Base-by-base conservation (phyloP, 805 yeast species). In the Candida quercuum region DNA sequence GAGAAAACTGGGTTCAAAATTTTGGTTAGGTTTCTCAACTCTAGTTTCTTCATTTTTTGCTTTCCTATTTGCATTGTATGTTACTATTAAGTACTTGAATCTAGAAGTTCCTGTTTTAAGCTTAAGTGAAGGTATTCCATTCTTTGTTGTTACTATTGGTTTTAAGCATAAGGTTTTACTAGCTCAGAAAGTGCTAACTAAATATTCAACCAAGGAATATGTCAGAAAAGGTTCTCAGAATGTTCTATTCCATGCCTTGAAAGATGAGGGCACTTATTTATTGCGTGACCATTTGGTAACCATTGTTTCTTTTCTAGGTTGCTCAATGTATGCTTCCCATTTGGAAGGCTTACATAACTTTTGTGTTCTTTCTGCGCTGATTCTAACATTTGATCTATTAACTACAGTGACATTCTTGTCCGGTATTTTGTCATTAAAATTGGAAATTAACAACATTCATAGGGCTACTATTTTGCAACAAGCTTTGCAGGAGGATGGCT, bases 401-500 rank as follows among this genome's bases (percentile, higher is more conserved):
- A 70, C 86, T 56, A 77, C 86, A 16, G 76, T 77, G 52, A 86
- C 96, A 2, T 88, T 88, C 59, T 89, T 73, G 59, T 69, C 94
- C 12, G 88, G 96, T 4, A 75, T 86, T 38, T 72, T 91, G 48
- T 79, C 95, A 3, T 71, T 91, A 59, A 91, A 91, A 63, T 78
- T 91, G 32, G 96, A 93, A 61, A 86, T 91, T 59, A 78, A 78
- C 57, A 71, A 85, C 42, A 93, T 93, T 39, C 86, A 89, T 61
- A 78, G 86, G 47, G 83, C 87, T 33, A 78, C 86, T 41, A 76
- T 78, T 38, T 74, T 88, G 56, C 80, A 82, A 56, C 78, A 76
- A 45, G 87, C 86, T 21, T 69, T 91, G 46, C 93, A 89, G 65
- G 99, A 91, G 58, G 99, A 91, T 54, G 98, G 99, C 19, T 75